Evolutionary conservation across 2,329 filamentous ascomycete genomes (phyloP), one percentile per base, ranked within the genome.

Genomic region (Ceratocystiopsis sp.): DNA sequence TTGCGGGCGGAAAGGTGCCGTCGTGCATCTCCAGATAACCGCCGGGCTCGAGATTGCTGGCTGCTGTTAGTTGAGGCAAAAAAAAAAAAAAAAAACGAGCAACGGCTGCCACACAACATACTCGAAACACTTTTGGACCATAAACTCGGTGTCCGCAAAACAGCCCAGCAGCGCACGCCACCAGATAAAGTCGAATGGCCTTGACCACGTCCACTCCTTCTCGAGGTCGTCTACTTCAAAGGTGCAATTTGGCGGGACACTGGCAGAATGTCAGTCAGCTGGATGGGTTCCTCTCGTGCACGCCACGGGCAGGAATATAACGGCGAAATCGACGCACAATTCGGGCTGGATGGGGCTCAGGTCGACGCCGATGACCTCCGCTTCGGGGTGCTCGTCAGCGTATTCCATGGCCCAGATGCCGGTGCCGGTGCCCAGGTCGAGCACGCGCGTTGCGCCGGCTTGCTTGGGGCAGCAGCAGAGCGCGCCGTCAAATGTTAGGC

Each of bases 11-110:
- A 19, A 52, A 45, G 21, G 43, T 48, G 41, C 46, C 47, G 40
- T 52, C 51, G 41, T 50, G 47, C 41, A 50, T 48, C 37, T 52
- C 51, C 8, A 52, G 44, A 37, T 52, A 52, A 19, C 51, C 50
- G 17, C 51, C 51, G 2, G 51, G 49, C 39, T 48, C 49, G 32
- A 53, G 49, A 42, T 52, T 45, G 45, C 47, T 49, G 33, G 11
- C 10, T 6, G 25, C 25, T 29, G 25, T 29, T 15, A 38, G 12
- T 12, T 25, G 15, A 29, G 9, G 29, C 21, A 9, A 35, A 13
- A 2, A 32, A 19, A 8, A 4, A 33, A 5, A 25, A n/a, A 4
- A 39, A 32, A 11, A 32, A 17, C 13, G 2, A 12, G 17, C 11
- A 14, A 6, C 12, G 13, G 13, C 12, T 10, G n/a, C 15, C 11